A percentile compares a stretch with the other conserved stretches of the same genome.
Evolutionary conservation across 208 protist genomes (phyloP).

Genomic region (Porcisia deanei): DNA sequence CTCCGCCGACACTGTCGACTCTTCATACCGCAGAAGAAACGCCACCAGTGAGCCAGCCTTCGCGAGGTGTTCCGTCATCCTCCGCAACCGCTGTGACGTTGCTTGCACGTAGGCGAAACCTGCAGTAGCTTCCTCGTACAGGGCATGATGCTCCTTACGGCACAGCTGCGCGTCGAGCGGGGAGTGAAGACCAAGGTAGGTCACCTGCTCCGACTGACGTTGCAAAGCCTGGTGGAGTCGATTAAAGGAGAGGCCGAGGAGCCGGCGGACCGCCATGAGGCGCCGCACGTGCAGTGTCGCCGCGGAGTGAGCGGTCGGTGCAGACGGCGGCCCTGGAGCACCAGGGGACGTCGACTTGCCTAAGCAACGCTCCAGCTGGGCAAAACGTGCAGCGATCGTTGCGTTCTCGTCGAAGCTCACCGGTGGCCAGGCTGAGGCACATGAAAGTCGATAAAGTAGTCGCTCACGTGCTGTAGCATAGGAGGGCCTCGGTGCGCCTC

Average conservation of each 20-base stretch:
- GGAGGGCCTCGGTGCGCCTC: not conserved
- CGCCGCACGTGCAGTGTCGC: constrained; percentile 37
- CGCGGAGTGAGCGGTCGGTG: not conserved
- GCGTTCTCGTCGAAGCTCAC: constrained; percentile 60
- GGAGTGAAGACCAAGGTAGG: constrained; percentile 53
- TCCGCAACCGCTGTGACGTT: constrained; percentile 38
- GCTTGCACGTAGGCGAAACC: constrained; percentile 45
- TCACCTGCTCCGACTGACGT: constrained; percentile 59
- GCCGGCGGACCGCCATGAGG: constrained; percentile 52
- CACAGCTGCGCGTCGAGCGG: constrained; percentile 67
- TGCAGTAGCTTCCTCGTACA: constrained; percentile 47
- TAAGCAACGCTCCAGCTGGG: constrained; percentile 46
- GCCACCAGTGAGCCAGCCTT: constrained; percentile 46
- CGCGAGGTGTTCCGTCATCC: constrained; percentile 26
- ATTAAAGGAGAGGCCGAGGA: constrained; percentile 54
- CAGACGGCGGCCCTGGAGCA: not conserved
- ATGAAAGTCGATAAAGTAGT: constrained; percentile 43
- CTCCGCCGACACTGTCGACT: constrained; percentile 18
- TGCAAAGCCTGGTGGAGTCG: constrained; percentile 60
- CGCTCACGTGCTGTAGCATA: constrained; percentile 19
- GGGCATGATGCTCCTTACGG: constrained; percentile 39
- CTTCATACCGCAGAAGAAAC: constrained; percentile 38
- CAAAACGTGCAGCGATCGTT: constrained; percentile 42
- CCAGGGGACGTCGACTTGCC: not conserved
- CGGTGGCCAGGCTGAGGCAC: constrained; percentile 61